A percentile compares a stretch with the other conserved stretches of the same genome.
These are phyloP conservation scores for Nepenthes mirabilis DNA, from an alignment of 148 eudicot species.

Conservation along the genomic window DNA sequence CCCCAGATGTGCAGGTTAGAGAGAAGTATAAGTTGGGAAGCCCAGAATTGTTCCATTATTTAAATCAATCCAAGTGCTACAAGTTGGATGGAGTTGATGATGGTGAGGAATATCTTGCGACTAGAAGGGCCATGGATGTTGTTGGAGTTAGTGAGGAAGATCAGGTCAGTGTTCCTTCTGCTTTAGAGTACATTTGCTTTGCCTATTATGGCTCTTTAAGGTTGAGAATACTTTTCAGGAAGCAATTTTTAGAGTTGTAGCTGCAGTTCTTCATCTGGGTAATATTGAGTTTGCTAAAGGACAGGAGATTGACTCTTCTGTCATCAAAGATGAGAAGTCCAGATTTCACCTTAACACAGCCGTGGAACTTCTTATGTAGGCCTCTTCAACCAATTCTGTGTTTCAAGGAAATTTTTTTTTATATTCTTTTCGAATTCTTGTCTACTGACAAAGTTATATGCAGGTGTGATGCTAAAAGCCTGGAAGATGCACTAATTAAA, in stretches of 20 bases:
- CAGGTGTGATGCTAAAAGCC: constrained; percentile 85
- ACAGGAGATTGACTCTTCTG: constrained; percentile 80
- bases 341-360: constrained; percentile 73
- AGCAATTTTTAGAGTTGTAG: constrained; percentile 92
- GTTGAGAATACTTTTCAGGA: constrained; percentile 39
- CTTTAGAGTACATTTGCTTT: neutral
- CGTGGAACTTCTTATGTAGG: constrained; percentile 79
- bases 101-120: constrained; percentile 82
- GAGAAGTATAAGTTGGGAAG: constrained; percentile 70
- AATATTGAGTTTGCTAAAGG: constrained; percentile 91
- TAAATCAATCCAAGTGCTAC: constrained; percentile 80
- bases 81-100: constrained; percentile 75
- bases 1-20: constrained; percentile 42
- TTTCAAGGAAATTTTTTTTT: constrained; percentile 1
- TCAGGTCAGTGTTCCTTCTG: constrained; percentile 41
- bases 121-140: constrained; percentile 94
- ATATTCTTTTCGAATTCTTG: neutral
- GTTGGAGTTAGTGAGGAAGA: constrained; percentile 90
- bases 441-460: constrained; percentile 7
- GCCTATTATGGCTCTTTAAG: constrained; percentile 3
- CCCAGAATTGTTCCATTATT: constrained; percentile 71
- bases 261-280: constrained; percentile 92
- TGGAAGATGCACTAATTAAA: constrained; percentile 86
- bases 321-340: constrained; percentile 77
- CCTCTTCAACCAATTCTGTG: constrained; percentile 2